Percentiles rank a stretch among this genome's conserved stretches.
Conservation (phyloP, 768 basidiomycete species). For the Suillus decipiens region DNA sequence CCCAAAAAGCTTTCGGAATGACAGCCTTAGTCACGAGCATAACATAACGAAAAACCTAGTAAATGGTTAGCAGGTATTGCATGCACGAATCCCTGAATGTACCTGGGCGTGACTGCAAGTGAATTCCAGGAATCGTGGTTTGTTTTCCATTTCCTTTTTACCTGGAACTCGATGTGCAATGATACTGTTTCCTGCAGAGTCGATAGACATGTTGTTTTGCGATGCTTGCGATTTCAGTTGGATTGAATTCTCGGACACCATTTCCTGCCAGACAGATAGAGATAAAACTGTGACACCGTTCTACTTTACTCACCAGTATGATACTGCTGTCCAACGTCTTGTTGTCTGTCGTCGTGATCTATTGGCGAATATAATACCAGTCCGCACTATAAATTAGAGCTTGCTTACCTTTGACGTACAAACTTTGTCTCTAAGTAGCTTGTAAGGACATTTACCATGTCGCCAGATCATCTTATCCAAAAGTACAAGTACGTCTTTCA, state of each 20-base stretch:
- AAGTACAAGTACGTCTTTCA: constrained; percentile 55
- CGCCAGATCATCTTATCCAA: constrained; percentile 65
- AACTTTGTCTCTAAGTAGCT: constrained; percentile 56
- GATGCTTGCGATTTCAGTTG: constrained; percentile 52
- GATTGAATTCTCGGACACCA: constrained; percentile 58
- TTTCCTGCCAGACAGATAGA: constrained; percentile 49
- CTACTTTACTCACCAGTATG: constrained; percentile 52
- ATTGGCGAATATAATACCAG: background rate
- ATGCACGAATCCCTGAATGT: background rate
- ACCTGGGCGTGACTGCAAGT: constrained; percentile 68
- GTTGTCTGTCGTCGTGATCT: constrained; percentile 43
- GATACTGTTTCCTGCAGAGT: constrained; percentile 53
- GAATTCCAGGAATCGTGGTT: constrained; percentile 82
- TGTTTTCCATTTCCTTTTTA: constrained; percentile 41
- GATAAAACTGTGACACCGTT: background rate
- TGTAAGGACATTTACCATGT: constrained; percentile 71
- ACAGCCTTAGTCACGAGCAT: constrained; percentile 58
- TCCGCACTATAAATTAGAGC: constrained; percentile 22
- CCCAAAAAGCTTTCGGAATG: constrained; percentile 81
- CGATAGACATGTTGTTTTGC: constrained; percentile 47
- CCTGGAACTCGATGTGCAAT: constrained; percentile 35
- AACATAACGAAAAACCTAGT: constrained; percentile 72
- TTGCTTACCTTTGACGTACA: constrained; percentile 75
- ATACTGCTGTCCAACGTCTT: constrained; percentile 52
- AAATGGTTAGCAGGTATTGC: background rate